Conservation (phyloP, 768 basidiomycete genomes). For the Lactarius sanguifluus region DNA sequence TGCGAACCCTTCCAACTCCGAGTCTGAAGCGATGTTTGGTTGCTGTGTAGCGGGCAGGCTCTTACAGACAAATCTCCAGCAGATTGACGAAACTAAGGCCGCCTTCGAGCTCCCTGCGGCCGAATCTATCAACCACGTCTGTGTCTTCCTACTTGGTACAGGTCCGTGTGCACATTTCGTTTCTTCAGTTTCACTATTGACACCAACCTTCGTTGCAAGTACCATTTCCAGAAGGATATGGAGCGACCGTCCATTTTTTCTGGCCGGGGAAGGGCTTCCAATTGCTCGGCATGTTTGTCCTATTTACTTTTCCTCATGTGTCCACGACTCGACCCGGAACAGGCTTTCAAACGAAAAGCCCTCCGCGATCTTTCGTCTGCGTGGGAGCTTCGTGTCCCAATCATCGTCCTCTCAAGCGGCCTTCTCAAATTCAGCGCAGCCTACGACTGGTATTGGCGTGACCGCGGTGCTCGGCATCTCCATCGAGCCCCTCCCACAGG, state of each 20-base stretch:
- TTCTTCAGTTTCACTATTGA: not conserved
- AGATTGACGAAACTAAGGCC: conserved; percentile 82
- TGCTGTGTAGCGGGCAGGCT: conserved; percentile 77
- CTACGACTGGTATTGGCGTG: conserved; percentile 38
- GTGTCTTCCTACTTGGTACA: conserved; percentile 80
- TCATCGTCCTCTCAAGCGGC: conserved; percentile 36
- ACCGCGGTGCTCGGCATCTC: conserved; percentile 78
- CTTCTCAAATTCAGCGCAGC: conserved; percentile 34
- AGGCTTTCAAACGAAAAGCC: conserved; percentile 92
- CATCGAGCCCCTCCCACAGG: conserved; percentile 68
- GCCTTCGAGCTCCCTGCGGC: conserved; percentile 73
- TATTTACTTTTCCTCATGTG: not conserved
- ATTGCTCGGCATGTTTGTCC: conserved; percentile 74
- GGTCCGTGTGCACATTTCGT: conserved; percentile 43
- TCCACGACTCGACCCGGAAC: conserved; percentile 1
- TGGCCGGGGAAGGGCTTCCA: conserved; percentile 89
- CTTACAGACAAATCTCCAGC: conserved; percentile 75
- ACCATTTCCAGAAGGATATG: conserved; percentile 81
- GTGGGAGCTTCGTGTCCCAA: conserved; percentile 54
- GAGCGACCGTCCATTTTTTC: conserved; percentile 80
- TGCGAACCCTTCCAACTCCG: not conserved
- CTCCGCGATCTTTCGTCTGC: conserved; percentile 82
- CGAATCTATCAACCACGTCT: conserved; percentile 77
- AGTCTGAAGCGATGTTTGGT: conserved; percentile 54
- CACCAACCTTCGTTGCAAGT: conserved; percentile 41